Base-by-base conservation (phyloP, 1,284 basidiomycete species). In the Heterobasidion parviporum region DNA sequence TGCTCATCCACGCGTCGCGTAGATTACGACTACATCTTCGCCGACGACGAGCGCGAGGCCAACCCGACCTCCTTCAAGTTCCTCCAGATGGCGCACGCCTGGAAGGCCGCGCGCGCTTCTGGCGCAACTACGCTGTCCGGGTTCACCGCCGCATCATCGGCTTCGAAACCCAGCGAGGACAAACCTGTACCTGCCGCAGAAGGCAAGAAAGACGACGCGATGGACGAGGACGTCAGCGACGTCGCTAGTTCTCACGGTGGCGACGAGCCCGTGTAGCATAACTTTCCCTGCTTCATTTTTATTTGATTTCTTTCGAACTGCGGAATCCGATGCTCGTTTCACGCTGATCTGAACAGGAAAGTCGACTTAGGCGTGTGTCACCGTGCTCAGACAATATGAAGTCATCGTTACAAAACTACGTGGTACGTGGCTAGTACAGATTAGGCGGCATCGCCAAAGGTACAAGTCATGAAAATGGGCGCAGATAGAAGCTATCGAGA, bases 1-100 rank as follows among this genome's bases (percentile, higher is more conserved):
- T 38, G 36, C 35, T 46, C 43, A 18, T 35, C 12, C 59, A 32
- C 46, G 12, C 47, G n/a, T 52, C 46, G 10, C 14, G 14, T 66
- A 93, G 92, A 95, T 67, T 96, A 90, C 87, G 94, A 96, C 67
- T 83, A 95, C 67, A 86, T 94, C 20, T 98, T 97, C 70, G 85
- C 92, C 35, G 94, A 97, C 75, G 94, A 98, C 78, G 92, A 96
- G 66, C 82, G 86, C 56, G 92, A 95, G 65, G 82, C 88, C 48
- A 95, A 96, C 66, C 92, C 94, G 0, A 87, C 91, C 0, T 85
- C 92, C 1, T 95, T 94, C 85, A 94, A 94, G 67, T 92, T 95
- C 76, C 76, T 97, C 68, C 88, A 95, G 69, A 91, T 90, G 77
- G 94, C 94, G 1, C 92, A 94, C 68, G 87, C 87, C 2, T 97